A percentile compares a stretch with the other conserved stretches of the same genome.
Conservation (phyloP, 306 rosid species). For the Canavalia ensiformis region DNA sequence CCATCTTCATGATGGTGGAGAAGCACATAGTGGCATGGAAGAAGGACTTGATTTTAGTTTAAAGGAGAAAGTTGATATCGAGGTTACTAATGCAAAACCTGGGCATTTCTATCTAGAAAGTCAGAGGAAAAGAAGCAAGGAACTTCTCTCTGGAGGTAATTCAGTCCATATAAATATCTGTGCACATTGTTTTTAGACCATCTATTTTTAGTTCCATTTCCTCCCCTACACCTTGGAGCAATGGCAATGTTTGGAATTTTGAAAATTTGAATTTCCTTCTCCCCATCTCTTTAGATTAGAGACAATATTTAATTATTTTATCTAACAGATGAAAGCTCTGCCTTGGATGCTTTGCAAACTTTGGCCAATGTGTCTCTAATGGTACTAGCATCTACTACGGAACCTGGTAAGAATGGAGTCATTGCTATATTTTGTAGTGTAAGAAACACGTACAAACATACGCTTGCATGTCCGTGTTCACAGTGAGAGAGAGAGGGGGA, state of each 20-base stretch:
- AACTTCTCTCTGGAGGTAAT: conserved; percentile 68
- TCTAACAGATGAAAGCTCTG: conserved; percentile 62
- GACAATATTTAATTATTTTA: conserved; percentile 15
- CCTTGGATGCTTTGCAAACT: conserved; percentile 74
- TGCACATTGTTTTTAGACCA: conserved; percentile 12
- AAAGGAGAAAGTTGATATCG: no score
- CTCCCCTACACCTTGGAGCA: not conserved
- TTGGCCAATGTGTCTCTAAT: conserved; percentile 73
- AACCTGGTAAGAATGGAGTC: conserved; percentile 64
- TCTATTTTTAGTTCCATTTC: conserved; percentile 12
- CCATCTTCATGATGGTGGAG: no score
- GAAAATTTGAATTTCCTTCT: conserved; percentile 24
- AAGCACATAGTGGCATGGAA: no score
- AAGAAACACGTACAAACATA: not conserved
- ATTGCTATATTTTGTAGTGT: conserved; percentile 13
- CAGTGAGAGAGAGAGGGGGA: no score
- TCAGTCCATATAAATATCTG: conserved; percentile 22
- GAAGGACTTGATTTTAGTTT: no score
- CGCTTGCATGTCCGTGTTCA: no score
- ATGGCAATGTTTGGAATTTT: conserved; percentile 7
- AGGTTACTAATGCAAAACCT: conserved; percentile 49
- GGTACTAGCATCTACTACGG: conserved; percentile 65
- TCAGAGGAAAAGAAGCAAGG: conserved; percentile 64
- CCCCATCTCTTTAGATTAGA: not conserved
- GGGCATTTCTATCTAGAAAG: conserved; percentile 52